Conservation (phyloP, 2,329 filamentous ascomycete genomes). For the Diplodia seriata region DNA sequence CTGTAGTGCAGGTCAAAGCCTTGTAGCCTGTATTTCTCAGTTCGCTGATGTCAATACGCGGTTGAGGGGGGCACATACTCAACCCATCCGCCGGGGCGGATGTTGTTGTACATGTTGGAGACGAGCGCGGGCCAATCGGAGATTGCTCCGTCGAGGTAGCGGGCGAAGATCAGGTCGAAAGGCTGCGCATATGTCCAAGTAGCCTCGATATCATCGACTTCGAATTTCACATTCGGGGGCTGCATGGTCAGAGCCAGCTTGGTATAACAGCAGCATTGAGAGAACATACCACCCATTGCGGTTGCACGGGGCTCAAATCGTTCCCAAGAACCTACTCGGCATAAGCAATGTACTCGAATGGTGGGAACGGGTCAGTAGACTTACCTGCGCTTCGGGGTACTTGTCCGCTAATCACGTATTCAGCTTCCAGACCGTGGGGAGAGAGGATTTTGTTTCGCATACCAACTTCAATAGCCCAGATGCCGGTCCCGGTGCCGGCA, state of each 20-base stretch:
- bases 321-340: constrained; percentile 35
- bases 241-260: not conserved
- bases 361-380: not conserved
- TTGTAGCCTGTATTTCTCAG: constrained; percentile 42
- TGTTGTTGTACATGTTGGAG: constrained; percentile 46
- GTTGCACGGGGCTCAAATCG: constrained; percentile 60
- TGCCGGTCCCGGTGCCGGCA: constrained; percentile 42
- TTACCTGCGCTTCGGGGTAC: constrained; percentile 7
- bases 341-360: not conserved
- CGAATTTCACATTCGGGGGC: constrained; percentile 66
- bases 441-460: not conserved
- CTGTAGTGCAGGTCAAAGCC: constrained; percentile 53
- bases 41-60: no score
- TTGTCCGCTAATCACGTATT: constrained; percentile 1
- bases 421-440: not conserved
- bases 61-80: constrained; percentile 39
- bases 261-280: no score
- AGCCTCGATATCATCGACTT: constrained; percentile 68
- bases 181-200: constrained; percentile 60
- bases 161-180: constrained; percentile 65
- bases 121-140: constrained; percentile 61
- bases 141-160: constrained; percentile 60
- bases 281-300: constrained; percentile 37
- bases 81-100: constrained; percentile 56
- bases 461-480: constrained; percentile 41